Conservation (phyloP, 2,329 filamentous ascomycete species). For the Penicillium rolfsii region DNA sequence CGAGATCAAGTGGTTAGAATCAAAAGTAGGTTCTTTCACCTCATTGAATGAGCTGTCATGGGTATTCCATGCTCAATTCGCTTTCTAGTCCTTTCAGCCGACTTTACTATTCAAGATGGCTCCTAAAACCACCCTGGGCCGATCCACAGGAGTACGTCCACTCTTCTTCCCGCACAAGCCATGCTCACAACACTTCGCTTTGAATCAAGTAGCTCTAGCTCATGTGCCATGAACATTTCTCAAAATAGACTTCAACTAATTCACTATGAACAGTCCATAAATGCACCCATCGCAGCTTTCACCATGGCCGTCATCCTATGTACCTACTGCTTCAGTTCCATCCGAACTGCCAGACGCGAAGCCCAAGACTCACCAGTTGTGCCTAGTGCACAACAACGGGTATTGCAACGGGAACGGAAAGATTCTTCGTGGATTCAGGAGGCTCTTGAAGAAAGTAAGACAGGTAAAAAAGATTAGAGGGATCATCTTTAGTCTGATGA, state of each 20-base stretch:
- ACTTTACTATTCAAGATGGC: constrained; percentile 9
- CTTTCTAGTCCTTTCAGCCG: neutral
- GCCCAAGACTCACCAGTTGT: constrained; percentile 56
- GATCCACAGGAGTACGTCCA: constrained; percentile 25
- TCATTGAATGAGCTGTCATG: neutral
- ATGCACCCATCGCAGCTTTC: constrained; percentile 65
- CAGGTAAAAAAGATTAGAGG: constrained; percentile 15
- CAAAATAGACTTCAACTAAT: neutral
- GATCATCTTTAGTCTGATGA: neutral
- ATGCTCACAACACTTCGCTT: neutral
- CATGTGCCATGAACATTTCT: too few relatives aligned
- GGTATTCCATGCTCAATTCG: neutral
- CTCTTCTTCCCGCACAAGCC: neutral
- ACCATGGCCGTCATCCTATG: constrained; percentile 65
- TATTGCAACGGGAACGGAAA: constrained; percentile 44
- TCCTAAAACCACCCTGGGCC: constrained; percentile 22
- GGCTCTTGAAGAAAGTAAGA: constrained; percentile 38
- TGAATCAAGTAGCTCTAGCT: neutral
- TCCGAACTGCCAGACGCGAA: constrained; percentile 67
- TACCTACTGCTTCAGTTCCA: constrained; percentile 66
- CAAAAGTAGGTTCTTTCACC: neutral
- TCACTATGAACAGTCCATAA: constrained; percentile 49
- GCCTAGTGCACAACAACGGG: constrained; percentile 49
- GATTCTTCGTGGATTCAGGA: constrained; percentile 38
- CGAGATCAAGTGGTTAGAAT: neutral